Evolutionary conservation across 2,329 filamentous ascomycete species (phyloP).

Genomic region (Botrytis elliptica): DNA sequence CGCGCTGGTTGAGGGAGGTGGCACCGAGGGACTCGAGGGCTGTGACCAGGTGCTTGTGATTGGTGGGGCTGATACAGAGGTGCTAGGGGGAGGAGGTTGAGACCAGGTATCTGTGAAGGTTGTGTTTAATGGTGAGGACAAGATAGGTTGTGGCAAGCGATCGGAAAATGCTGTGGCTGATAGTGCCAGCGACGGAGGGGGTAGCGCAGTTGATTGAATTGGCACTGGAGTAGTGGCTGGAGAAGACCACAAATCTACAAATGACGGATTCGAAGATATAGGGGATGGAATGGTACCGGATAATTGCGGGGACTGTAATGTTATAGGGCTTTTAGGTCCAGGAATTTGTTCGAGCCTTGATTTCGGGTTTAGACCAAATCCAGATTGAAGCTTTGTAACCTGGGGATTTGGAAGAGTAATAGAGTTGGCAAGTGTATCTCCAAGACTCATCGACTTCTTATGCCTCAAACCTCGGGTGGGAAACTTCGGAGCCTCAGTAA

Average conservation of each 20-base stretch:
- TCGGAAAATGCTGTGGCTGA: background rate
- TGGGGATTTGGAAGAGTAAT: slow-evolving; percentile 17
- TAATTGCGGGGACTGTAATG: background rate
- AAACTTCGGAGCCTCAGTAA: slow-evolving; percentile 22
- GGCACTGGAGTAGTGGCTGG: background rate
- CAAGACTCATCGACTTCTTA: slow-evolving; percentile 32
- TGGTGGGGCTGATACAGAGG: background rate
- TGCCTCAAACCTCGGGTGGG: slow-evolving; percentile 23
- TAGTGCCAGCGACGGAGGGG: background rate
- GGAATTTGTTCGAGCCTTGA: background rate
- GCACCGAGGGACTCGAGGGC: background rate
- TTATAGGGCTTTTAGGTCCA: background rate
- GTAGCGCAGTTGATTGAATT: background rate
- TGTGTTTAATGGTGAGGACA: background rate
- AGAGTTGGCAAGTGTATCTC: background rate
- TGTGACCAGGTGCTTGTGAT: background rate
- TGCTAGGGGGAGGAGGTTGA: background rate
- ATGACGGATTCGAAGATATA: background rate
- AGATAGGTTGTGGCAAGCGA: background rate
- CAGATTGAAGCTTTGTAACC: slow-evolving; percentile 15
- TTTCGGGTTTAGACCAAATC: slow-evolving; percentile 18
- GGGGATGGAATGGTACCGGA: background rate
- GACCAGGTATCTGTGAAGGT: slow-evolving; percentile 7
- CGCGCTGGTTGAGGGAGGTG: slow-evolving; percentile 11
- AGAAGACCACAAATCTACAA: background rate